phyloP scores from a whole-genome alignment of 106 monocot species.

The Allium cepa region DNA sequence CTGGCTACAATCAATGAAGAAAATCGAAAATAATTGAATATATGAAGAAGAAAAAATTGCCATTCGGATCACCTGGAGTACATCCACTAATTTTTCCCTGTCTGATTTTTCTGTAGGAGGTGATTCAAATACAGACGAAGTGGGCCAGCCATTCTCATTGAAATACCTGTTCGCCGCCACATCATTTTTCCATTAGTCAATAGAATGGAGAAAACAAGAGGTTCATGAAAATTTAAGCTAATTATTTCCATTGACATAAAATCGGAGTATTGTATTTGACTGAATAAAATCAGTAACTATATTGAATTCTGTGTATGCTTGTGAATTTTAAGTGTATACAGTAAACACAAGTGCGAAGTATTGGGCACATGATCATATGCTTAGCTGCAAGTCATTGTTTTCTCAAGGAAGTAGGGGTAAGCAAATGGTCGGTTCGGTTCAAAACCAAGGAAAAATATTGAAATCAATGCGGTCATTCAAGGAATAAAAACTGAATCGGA shows the following conservation, averaged over 20 bases:
- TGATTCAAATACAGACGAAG: constrained; percentile 44
- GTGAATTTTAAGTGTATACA: too few relatives aligned
- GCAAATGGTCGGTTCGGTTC: too few relatives aligned
- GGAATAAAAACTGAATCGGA: too few relatives aligned
- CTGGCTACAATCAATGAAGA: not conserved
- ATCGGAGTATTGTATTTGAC: not conserved
- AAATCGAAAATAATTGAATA: not conserved
- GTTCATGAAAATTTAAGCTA: not conserved
- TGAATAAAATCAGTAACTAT: not conserved
- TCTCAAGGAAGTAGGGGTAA: too few relatives aligned
- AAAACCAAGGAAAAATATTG: too few relatives aligned
- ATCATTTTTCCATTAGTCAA: constrained; percentile 5
- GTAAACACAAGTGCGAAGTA: too few relatives aligned
- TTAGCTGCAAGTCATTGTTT: too few relatives aligned
- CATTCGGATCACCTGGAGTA: constrained; percentile 45
- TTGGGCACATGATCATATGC: too few relatives aligned
- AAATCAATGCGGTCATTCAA: too few relatives aligned
- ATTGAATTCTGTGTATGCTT: too few relatives aligned
- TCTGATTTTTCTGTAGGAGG: constrained; percentile 52
- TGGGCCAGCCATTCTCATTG: constrained; percentile 87
- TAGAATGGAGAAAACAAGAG: not conserved
- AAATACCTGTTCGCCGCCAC: constrained; percentile 59
- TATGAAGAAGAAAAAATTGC: not conserved
- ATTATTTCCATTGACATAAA: not conserved
- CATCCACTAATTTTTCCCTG: constrained; percentile 60